These are phyloP conservation scores for Sphaceloma murrayae DNA, from an alignment of 2,329 filamentous ascomycete species.

Conservation along the genomic window DNA sequence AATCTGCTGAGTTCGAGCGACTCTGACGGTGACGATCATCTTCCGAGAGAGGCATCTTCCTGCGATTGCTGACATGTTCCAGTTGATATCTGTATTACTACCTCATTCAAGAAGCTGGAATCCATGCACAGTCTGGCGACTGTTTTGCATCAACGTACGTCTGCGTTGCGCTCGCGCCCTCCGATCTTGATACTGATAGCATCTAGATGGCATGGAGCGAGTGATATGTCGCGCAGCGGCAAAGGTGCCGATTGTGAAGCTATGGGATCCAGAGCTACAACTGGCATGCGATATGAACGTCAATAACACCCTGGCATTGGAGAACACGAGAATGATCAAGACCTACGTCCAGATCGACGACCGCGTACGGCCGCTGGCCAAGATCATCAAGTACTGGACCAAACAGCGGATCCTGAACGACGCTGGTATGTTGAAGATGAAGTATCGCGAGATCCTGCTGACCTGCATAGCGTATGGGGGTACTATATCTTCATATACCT, in stretches of 20 bases:
- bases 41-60: background rate
- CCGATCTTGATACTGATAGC: background rate
- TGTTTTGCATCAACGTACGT: slow-evolving; percentile 72
- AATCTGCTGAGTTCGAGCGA: slow-evolving; percentile 91
- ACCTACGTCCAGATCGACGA: slow-evolving; percentile 92
- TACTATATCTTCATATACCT: slow-evolving; percentile 95
- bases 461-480: slow-evolving; percentile 64
- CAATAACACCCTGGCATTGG: slow-evolving; percentile 88
- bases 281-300: slow-evolving; percentile 97
- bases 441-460: background rate
- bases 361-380: slow-evolving; percentile 80
- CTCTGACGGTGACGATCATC: slow-evolving; percentile 65
- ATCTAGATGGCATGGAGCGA: slow-evolving; percentile 83
- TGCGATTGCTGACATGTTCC: slow-evolving; percentile 22
- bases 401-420: slow-evolving; percentile 88
- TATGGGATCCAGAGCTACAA: slow-evolving; percentile 88
- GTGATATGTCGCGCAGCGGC: slow-evolving; percentile 90
- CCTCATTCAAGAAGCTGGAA: slow-evolving; percentile 76
- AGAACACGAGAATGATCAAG: slow-evolving; percentile 96
- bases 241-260: slow-evolving; percentile 96
- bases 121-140: slow-evolving; percentile 85
- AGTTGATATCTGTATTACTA: slow-evolving; percentile 98
- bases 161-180: background rate
- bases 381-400: slow-evolving; percentile 98
- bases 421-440: slow-evolving; percentile 59